Conservation (phyloP, 768 basidiomycete genomes). For the Podaxis sp. region DNA sequence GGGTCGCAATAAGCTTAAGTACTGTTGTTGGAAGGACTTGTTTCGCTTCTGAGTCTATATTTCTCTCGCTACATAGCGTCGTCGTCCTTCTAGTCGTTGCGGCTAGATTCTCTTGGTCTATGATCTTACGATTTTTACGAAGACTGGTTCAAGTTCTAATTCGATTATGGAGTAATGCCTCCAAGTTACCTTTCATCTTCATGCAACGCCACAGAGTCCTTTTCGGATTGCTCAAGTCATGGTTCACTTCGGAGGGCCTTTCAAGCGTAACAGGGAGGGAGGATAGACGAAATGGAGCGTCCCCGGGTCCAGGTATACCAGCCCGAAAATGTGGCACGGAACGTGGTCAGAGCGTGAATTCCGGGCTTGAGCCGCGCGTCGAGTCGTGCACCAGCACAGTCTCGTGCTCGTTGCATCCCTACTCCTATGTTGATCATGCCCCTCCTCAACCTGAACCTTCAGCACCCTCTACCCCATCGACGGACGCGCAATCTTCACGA, state of each 20-base stretch:
- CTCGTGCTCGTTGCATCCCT: conserved; percentile 17
- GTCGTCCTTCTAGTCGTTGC: background rate
- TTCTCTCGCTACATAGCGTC: background rate
- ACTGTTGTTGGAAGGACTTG: background rate
- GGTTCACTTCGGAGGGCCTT: background rate
- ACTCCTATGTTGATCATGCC: conserved; percentile 7
- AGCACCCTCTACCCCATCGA: conserved; percentile 6
- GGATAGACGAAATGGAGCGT: too few species aligned
- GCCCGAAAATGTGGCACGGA: background rate
- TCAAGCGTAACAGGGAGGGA: background rate
- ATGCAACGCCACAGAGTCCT: background rate
- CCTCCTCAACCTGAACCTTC: conserved; percentile 2
- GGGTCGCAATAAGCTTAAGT: background rate
- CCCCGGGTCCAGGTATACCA: background rate
- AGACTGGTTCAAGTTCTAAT: background rate
- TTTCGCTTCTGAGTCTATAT: background rate
- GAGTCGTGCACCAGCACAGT: background rate
- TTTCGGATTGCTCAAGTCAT: background rate
- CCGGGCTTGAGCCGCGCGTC: background rate
- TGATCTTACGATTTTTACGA: conserved; percentile 4
- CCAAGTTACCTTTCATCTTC: background rate
- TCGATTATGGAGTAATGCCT: background rate
- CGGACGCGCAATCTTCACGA: conserved; percentile 9
- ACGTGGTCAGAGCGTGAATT: background rate
- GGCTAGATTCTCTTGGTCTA: background rate